These are phyloP conservation scores for Leishmania amazonensis DNA, from an alignment of 208 protist genomes.

Conservation along the genomic window DNA sequence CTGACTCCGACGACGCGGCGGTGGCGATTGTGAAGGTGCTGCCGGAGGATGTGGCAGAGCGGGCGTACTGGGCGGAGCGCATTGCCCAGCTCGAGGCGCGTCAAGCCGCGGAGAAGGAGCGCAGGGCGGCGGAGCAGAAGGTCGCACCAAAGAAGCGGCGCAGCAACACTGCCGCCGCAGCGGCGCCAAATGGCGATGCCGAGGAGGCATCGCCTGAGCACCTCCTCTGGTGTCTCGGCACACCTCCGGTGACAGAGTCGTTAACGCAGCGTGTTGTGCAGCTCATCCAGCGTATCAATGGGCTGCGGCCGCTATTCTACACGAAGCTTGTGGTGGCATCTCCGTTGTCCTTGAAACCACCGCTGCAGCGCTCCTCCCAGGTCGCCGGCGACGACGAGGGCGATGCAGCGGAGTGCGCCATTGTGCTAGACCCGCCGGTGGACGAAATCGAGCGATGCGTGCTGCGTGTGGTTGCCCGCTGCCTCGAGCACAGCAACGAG, in stretches of 20 bases:
- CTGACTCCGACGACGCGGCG: constrained; percentile 2
- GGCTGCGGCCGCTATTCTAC: constrained; percentile 84
- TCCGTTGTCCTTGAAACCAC: neutral
- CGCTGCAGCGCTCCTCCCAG: neutral
- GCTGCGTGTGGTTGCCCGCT: constrained; percentile 67
- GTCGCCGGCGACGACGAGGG: neutral
- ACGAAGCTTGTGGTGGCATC: constrained; percentile 57
- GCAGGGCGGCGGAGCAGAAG: constrained; percentile 23
- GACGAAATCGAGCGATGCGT: constrained; percentile 69
- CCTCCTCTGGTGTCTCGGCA: constrained; percentile 68
- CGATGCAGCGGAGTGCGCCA: constrained; percentile 30
- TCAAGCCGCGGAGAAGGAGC: constrained; percentile 10
- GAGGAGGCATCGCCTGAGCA: constrained; percentile 27
- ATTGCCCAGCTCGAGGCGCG: constrained; percentile 30
- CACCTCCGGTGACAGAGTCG: constrained; percentile 43
- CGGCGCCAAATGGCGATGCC: constrained; percentile 12
- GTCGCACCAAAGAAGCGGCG: constrained; percentile 25
- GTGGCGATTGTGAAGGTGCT: constrained; percentile 47
- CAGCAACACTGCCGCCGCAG: constrained; percentile 7
- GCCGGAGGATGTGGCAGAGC: constrained; percentile 69
- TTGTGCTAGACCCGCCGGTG: constrained; percentile 74
- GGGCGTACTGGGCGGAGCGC: constrained; percentile 60
- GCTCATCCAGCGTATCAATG: constrained; percentile 71
- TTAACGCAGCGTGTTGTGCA: constrained; percentile 77
- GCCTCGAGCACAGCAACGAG: constrained; percentile 74